Evolutionary conservation across 352 stramenopile genomes (phyloP).

Genomic region (Lagenidium sp.): DNA sequence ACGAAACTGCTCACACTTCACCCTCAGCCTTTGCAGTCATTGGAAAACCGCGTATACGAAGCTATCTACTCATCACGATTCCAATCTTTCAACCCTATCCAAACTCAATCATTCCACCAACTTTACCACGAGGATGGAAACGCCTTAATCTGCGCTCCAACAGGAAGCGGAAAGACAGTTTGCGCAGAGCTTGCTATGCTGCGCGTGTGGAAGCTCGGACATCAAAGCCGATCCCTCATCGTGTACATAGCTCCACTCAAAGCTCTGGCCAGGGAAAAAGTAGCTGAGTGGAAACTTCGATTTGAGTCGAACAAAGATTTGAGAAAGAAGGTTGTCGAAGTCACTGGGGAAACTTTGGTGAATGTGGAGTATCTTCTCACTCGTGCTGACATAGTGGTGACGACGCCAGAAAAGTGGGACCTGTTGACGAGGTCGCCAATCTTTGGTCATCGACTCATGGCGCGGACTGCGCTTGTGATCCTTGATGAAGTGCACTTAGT

Average conservation of each 20-base stretch:
- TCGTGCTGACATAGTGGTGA: constrained; percentile 95
- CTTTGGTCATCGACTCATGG: constrained; percentile 57
- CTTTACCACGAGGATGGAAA: constrained; percentile 96
- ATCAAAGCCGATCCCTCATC: constrained; percentile 42
- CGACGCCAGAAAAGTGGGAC: constrained; percentile 98
- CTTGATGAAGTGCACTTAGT: constrained; percentile 98
- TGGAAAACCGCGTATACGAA: constrained; percentile 90
- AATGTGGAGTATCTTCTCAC: constrained; percentile 86
- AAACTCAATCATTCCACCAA: constrained; percentile 98
- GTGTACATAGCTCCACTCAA: constrained; percentile 99
- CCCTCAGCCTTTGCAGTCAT: constrained; percentile 90
- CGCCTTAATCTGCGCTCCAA: constrained; percentile 95
- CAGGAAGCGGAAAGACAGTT: constrained; percentile 95
- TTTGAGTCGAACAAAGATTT: constrained; percentile 83
- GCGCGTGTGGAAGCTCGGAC: constrained; percentile 80
- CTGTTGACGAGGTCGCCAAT: constrained; percentile 90
- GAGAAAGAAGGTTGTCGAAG: constrained; percentile 91
- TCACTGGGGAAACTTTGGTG: constrained; percentile 95
- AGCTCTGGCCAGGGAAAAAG: constrained; percentile 92
- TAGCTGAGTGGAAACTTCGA: constrained; percentile 94
- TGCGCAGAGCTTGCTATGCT: constrained; percentile 97
- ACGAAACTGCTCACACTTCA: constrained; percentile 91
- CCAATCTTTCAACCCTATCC: constrained; percentile 89
- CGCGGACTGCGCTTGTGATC: constrained; percentile 85
- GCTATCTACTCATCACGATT: constrained; percentile 88